These are phyloP conservation scores for Pseudogymnoascus sp. DNA, from an alignment of 2,329 filamentous ascomycete species.

Conservation along the genomic window DNA sequence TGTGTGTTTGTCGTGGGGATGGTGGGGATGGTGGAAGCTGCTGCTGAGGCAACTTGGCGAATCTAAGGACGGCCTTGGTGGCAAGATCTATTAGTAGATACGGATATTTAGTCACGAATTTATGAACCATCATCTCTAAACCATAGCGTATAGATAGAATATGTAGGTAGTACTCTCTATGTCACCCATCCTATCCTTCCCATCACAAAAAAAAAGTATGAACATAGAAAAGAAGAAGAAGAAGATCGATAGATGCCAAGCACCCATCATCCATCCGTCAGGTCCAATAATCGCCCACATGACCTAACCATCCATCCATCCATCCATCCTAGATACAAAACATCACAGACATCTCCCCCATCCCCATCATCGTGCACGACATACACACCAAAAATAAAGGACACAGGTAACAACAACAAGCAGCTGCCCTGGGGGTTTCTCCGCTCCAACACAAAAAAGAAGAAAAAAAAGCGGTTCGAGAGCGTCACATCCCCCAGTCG, in stretches of 20 bases:
- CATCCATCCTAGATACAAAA: neutral
- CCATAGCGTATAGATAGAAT: neutral
- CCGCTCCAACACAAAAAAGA: neutral
- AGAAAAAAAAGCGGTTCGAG: neutral
- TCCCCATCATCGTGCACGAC: neutral
- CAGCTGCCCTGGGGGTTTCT: neutral
- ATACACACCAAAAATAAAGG: neutral
- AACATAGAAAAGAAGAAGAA: neutral
- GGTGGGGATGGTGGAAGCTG: neutral
- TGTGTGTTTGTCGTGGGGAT: neutral
- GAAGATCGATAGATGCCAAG: too few relatives aligned
- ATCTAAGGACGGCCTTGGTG: neutral
- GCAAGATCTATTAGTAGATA: neutral
- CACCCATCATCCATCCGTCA: too few relatives aligned
- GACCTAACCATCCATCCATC: neutral
- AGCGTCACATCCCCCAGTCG: neutral
- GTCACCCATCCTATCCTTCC: neutral
- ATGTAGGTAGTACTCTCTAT: neutral
- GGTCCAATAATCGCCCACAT: neutral
- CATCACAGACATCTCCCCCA: neutral
- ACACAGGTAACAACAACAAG: neutral
- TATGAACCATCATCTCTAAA: neutral
- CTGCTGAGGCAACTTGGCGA: neutral
- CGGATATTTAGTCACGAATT: neutral
- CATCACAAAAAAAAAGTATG: neutral